Conservation (phyloP, 495 filamentous ascomycete genomes). For the Astrothelium macrocarpum region DNA sequence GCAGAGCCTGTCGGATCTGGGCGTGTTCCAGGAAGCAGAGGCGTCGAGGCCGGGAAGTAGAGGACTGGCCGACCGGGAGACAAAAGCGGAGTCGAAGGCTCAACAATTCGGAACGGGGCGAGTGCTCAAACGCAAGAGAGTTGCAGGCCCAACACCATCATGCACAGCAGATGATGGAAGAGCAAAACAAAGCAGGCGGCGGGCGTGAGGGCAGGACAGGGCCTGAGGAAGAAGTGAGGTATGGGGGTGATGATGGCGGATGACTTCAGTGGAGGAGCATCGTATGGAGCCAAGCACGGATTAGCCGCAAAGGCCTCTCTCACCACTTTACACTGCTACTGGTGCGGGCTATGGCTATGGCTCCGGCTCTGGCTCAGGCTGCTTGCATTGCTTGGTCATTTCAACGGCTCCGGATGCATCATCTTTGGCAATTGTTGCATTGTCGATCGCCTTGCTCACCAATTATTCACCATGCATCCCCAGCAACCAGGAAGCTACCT, state of each 20-base stretch:
- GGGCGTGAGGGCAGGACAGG: not conserved
- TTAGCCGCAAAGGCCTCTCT: not conserved
- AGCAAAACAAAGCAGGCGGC: not conserved
- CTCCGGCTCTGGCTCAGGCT: no score
- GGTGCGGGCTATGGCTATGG: not conserved
- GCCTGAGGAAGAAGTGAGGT: not conserved
- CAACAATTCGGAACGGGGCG: not conserved
- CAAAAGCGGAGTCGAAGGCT: not conserved
- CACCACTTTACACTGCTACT: constrained; percentile 1
- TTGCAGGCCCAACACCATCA: not conserved
- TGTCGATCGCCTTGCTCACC: not conserved
- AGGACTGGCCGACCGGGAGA: constrained; percentile 1
- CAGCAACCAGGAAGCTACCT: not conserved
- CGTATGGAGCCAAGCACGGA: not conserved
- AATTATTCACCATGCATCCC: not conserved
- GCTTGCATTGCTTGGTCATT: not conserved
- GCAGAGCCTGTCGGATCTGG: not conserved
- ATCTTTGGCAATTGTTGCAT: not conserved
- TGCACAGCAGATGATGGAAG: constrained; percentile 1
- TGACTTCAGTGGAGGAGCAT: constrained; percentile 6
- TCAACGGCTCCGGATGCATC: not conserved
- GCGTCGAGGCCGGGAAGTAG: not conserved
- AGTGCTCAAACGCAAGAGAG: not conserved
- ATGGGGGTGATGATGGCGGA: not conserved
- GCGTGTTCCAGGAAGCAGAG: not conserved